Conservation (phyloP, 768 basidiomycete species). For the Multifurca ochricompacta region DNA sequence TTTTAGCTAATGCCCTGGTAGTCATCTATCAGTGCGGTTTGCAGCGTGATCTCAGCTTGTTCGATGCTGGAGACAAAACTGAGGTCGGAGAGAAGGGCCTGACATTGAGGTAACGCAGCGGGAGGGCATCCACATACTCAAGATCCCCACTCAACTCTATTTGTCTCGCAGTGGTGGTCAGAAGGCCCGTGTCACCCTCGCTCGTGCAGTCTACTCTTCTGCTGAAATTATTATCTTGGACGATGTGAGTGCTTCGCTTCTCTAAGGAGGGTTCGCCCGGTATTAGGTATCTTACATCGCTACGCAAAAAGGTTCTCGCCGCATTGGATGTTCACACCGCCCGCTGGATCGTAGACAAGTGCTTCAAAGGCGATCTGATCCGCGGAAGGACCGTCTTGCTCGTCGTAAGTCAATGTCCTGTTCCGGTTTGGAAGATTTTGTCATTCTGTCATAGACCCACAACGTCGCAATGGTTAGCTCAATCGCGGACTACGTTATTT, state of each 20-base stretch:
- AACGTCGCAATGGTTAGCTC: constrained; percentile 46
- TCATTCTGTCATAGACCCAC: constrained; percentile 34
- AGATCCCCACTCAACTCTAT: background rate
- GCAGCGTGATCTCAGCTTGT: constrained; percentile 38
- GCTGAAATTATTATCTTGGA: constrained; percentile 62
- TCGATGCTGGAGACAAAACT: constrained; percentile 43
- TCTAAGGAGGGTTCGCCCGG: background rate
- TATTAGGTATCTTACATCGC: background rate
- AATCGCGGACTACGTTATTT: constrained; percentile 50
- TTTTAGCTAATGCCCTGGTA: background rate
- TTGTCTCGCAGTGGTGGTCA: constrained; percentile 39
- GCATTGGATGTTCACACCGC: constrained; percentile 49
- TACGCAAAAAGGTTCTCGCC: constrained; percentile 31
- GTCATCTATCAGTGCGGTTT: constrained; percentile 21
- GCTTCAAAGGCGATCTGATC: constrained; percentile 41
- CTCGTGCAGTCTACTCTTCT: constrained; percentile 51
- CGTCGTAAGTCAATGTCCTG: constrained; percentile 31
- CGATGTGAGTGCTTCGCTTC: constrained; percentile 38
- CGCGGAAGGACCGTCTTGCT: constrained; percentile 44
- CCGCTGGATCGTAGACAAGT: constrained; percentile 43
- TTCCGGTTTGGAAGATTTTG: background rate
- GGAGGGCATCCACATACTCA: background rate
- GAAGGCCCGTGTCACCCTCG: constrained; percentile 51
- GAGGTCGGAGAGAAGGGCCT: constrained; percentile 57
- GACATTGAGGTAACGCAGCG: constrained; percentile 29